A percentile compares a stretch with the other conserved stretches of the same genome.
Evolutionary conservation across 108 stramenopile species (phyloP).

Genomic region (Parietichytrium sp.): DNA sequence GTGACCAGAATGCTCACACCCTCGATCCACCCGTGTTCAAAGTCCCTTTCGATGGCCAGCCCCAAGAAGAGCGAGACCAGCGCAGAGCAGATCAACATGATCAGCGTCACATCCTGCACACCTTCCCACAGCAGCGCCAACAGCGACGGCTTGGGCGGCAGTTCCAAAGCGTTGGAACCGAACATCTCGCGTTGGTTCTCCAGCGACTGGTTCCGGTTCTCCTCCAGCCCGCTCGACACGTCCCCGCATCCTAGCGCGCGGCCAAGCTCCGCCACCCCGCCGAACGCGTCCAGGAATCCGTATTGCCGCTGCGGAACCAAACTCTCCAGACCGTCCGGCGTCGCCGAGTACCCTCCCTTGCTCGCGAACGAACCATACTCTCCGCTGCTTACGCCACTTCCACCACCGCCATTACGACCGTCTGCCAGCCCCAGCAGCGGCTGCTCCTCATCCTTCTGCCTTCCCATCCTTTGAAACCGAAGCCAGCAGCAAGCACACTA

Average conservation of each 20-base stretch:
- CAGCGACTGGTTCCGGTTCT: neutral
- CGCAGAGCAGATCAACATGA: slow-evolving; percentile 84
- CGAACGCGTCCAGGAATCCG: neutral
- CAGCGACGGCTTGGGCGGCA: slow-evolving; percentile 56
- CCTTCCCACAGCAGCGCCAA: slow-evolving; percentile 80
- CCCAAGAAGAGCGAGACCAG: slow-evolving; percentile 66
- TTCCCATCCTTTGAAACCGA: too few relatives aligned
- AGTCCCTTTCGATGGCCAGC: slow-evolving; percentile 70
- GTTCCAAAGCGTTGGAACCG: slow-evolving; percentile 16
- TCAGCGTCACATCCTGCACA: slow-evolving; percentile 84
- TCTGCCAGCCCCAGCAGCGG: too few relatives aligned
- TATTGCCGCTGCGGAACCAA: neutral
- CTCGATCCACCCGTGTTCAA: slow-evolving; percentile 84
- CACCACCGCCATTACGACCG: neutral
- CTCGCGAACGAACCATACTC: neutral
- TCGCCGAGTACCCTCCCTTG: neutral
- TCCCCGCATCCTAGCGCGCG: neutral
- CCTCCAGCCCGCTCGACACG: neutral
- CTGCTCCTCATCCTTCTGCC: too few relatives aligned
- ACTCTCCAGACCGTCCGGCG: neutral
- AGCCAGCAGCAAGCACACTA: too few relatives aligned
- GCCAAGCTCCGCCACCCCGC: neutral
- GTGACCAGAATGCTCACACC: slow-evolving; percentile 85
- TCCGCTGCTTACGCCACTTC: neutral
- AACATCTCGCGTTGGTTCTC: slow-evolving; percentile 15